Evolutionary conservation across 768 basidiomycete species (phyloP).

Genomic region (Agaricus blazei): DNA sequence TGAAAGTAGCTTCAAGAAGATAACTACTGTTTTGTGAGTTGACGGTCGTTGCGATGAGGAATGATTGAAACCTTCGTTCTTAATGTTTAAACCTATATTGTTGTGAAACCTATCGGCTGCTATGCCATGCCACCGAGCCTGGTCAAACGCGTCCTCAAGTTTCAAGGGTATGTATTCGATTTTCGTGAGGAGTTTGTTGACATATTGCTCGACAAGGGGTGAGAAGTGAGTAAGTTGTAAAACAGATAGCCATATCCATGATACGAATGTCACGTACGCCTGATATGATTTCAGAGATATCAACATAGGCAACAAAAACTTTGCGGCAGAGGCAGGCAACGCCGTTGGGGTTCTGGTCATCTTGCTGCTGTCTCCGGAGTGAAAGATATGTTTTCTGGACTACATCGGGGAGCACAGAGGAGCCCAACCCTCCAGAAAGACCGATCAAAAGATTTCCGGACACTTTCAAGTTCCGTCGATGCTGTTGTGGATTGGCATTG

Average conservation of each 20-base stretch:
- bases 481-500: slow-evolving; percentile 26
- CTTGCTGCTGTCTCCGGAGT: slow-evolving; percentile 28
- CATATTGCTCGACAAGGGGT: slow-evolving; percentile 37
- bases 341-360: slow-evolving; percentile 50
- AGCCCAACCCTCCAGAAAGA: slow-evolving; percentile 77
- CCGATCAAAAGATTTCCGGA: slow-evolving; percentile 64
- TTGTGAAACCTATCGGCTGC: slow-evolving; percentile 24
- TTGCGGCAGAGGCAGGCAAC: slow-evolving; percentile 29
- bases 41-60: neutral
- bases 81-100: slow-evolving; percentile 36
- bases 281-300: slow-evolving; percentile 55
- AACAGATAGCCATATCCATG: too few species aligned
- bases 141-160: slow-evolving; percentile 72
- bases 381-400: slow-evolving; percentile 56
- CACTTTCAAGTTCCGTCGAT: slow-evolving; percentile 55
- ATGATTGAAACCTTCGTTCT: slow-evolving; percentile 40
- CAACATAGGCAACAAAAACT: slow-evolving; percentile 40
- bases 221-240: too few species aligned
- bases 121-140: slow-evolving; percentile 55
- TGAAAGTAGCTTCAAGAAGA: slow-evolving; percentile 23
- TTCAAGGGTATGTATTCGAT: slow-evolving; percentile 59
- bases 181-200: slow-evolving; percentile 18
- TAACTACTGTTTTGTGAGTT: slow-evolving; percentile 18
- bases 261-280: too few species aligned
- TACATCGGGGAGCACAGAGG: slow-evolving; percentile 67